phyloP scores from a whole-genome alignment of 1,284 basidiomycete genomes.

The Pterula multifida region DNA sequence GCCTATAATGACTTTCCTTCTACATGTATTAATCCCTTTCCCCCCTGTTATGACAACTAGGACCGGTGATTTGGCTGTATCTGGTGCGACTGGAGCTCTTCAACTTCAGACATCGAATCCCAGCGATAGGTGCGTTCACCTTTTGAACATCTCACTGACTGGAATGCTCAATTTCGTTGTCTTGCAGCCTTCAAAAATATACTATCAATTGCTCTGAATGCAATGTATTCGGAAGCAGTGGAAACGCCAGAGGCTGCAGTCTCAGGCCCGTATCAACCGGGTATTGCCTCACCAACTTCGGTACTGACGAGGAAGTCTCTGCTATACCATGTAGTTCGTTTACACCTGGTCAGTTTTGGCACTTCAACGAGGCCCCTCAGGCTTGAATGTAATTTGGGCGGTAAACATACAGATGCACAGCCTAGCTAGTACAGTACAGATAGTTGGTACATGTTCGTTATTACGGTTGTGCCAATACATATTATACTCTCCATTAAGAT shows the following conservation, averaged over 20 bases:
- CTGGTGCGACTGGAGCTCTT: not conserved
- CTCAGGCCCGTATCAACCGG: not conserved
- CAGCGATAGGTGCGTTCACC: not conserved
- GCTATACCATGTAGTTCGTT: not conserved
- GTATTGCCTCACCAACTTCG: not conserved
- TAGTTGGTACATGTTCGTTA: not conserved
- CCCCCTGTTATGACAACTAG: not conserved
- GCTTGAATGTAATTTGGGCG: too few species aligned
- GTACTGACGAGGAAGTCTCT: not conserved
- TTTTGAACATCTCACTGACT: not conserved
- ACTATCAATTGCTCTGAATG: not conserved
- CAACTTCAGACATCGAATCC: not conserved
- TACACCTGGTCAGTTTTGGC: not conserved
- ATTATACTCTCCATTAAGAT: too few species aligned
- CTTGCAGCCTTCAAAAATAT: not conserved
- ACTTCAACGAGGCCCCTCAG: not conserved
- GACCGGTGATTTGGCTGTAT: not conserved
- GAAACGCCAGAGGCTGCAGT: not conserved
- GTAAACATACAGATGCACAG: too few species aligned
- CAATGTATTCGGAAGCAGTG: not conserved
- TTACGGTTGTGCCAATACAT: not conserved
- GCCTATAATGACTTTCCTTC: not conserved
- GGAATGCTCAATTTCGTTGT: not conserved
- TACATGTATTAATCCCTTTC: not conserved
- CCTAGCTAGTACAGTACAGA: too few species aligned